Percentiles rank a stretch among this genome's conserved stretches.
These are phyloP conservation scores for Globisporangium spiculum DNA, from an alignment of 352 stramenopile genomes.

Conservation along the genomic window DNA sequence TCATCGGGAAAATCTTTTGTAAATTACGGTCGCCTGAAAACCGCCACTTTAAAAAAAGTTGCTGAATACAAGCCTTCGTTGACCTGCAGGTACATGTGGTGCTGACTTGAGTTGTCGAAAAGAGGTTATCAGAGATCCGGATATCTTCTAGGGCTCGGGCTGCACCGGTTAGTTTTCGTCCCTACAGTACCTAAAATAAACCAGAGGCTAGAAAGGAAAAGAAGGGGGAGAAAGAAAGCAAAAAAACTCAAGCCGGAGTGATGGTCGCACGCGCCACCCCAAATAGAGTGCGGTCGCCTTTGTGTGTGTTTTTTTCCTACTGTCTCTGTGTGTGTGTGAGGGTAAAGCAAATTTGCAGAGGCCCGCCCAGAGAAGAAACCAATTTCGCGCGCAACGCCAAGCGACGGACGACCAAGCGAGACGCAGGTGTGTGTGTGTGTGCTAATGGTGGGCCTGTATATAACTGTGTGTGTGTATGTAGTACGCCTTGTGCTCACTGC, in stretches of 20 bases:
- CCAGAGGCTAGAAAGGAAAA: slow-evolving; percentile 4
- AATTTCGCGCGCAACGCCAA: slow-evolving; percentile 4
- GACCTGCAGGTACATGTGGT: neutral
- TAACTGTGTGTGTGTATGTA: neutral
- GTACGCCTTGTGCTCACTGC: neutral
- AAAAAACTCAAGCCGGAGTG: neutral
- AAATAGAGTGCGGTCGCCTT: neutral
- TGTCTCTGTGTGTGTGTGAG: neutral
- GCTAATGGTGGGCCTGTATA: neutral
- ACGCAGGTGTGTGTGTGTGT: neutral
- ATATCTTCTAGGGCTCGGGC: neutral
- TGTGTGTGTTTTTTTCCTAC: neutral
- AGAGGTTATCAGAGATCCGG: neutral
- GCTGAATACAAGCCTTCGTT: neutral
- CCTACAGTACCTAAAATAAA: neutral
- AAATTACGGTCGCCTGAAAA: neutral
- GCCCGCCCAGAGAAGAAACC: slow-evolving; percentile 4
- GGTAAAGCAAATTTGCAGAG: neutral
- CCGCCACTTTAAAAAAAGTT: neutral
- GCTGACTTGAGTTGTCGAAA: neutral
- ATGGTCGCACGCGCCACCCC: neutral
- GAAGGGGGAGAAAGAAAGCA: neutral
- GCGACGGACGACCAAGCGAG: slow-evolving; percentile 5
- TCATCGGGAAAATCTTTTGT: neutral
- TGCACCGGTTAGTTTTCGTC: neutral